Evolutionary conservation across 176 grass and related monocot species (phyloP).

Genomic region (Raddia guianensis): DNA sequence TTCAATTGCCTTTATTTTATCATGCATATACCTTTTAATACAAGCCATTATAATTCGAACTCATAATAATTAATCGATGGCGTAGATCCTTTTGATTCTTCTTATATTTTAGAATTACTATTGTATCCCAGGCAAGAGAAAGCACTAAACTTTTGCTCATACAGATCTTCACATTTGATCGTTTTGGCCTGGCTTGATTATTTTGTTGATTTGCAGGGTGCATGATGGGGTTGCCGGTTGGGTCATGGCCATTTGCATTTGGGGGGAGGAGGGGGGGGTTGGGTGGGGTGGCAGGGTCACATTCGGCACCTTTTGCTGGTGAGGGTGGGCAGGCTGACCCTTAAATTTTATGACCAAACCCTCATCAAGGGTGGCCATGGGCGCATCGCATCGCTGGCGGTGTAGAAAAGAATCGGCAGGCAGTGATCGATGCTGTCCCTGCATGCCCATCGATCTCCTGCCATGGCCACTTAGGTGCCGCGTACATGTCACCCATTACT

Average conservation of each 20-base stretch:
- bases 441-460: not conserved
- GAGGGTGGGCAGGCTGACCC: slow-evolving; percentile 9
- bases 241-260: not conserved
- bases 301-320: not conserved
- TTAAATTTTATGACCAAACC: slow-evolving; percentile 21
- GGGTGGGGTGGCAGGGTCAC: not conserved
- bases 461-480: slow-evolving; percentile 3
- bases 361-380: not conserved
- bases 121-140: not conserved
- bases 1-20: too few relatives aligned
- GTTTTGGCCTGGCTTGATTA: not conserved
- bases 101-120: too few relatives aligned
- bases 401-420: not conserved
- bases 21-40: too few relatives aligned
- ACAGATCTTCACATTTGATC: not conserved
- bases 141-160: not conserved
- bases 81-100: too few relatives aligned
- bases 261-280: too few relatives aligned
- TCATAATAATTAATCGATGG: too few relatives aligned
- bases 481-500: slow-evolving; percentile 34
- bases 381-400: not conserved
- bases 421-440: not conserved
- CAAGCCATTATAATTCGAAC: too few relatives aligned
- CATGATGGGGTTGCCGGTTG: not conserved
- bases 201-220: not conserved